phyloP scores from a whole-genome alignment of 768 basidiomycete species.

The Tylopilus plumbeoviolaceoides region DNA sequence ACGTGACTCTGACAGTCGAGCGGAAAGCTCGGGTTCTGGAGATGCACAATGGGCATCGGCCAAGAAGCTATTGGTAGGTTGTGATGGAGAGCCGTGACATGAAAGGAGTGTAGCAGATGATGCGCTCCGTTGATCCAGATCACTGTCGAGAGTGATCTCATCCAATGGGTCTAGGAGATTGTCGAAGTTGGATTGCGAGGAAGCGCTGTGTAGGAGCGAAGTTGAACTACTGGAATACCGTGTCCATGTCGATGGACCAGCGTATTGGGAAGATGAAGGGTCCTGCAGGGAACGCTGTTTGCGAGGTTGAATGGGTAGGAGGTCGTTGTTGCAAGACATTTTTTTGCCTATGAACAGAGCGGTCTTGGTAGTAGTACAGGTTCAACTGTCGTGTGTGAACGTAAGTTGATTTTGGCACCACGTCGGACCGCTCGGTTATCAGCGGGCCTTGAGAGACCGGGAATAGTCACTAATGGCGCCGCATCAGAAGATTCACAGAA shows the following conservation, averaged over 20 bases:
- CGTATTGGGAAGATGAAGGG: slow-evolving; percentile 1
- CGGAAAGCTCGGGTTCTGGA: not conserved
- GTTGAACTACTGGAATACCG: slow-evolving; percentile 11
- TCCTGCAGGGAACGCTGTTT: not conserved
- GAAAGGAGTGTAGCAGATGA: slow-evolving; percentile 26
- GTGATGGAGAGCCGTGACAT: slow-evolving; percentile 6
- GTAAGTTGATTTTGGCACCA: slow-evolving; percentile 25
- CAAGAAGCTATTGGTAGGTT: not conserved
- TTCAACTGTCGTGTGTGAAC: slow-evolving; percentile 17
- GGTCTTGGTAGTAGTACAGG: slow-evolving; percentile 23
- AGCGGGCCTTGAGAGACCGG: slow-evolving; percentile 5
- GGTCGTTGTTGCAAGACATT: slow-evolving; percentile 19
- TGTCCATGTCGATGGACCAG: slow-evolving; percentile 6
- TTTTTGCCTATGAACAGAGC: slow-evolving; percentile 3
- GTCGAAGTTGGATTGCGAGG: slow-evolving; percentile 1
- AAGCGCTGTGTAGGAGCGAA: slow-evolving; percentile 1
- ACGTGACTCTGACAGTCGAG: slow-evolving; percentile 4
- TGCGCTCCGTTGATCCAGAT: slow-evolving; percentile 15
- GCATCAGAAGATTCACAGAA: too few relatives aligned
- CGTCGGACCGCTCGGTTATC: slow-evolving; percentile 20
- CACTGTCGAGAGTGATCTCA: slow-evolving; percentile 11
- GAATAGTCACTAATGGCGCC: too few relatives aligned
- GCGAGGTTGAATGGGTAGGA: not conserved
- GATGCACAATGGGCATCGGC: slow-evolving; percentile 8
- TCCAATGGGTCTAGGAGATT: slow-evolving; percentile 6